Evolutionary conservation across 2,329 filamentous ascomycete genomes (phyloP).

Genomic region (Canariomyces notabilis): DNA sequence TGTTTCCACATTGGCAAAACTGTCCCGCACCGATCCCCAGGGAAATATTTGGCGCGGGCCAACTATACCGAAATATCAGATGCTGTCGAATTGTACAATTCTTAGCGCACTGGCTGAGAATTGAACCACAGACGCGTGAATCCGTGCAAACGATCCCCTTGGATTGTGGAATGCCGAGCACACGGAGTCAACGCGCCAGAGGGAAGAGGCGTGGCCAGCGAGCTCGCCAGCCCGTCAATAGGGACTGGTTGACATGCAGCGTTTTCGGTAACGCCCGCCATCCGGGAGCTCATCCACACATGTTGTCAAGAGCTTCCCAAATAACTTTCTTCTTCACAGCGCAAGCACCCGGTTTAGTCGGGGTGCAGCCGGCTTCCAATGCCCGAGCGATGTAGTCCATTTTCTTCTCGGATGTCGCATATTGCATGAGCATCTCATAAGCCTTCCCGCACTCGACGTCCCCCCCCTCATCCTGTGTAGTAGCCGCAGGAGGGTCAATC

Average conservation of each 20-base stretch:
- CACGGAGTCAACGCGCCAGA: too few relatives aligned
- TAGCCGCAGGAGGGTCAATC: conserved; percentile 1
- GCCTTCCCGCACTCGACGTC: conserved; percentile 15
- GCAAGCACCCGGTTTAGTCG: conserved; percentile 11
- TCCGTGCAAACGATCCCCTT: too few relatives aligned
- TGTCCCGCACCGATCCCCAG: too few relatives aligned
- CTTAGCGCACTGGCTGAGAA: too few relatives aligned
- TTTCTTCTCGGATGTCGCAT: conserved; percentile 17
- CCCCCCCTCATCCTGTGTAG: not conserved
- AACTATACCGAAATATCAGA: too few relatives aligned
- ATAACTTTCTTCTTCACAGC: conserved; percentile 12
- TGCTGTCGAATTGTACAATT: too few relatives aligned
- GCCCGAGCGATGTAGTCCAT: conserved; percentile 15
- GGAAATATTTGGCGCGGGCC: too few relatives aligned
- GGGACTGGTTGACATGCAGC: not conserved
- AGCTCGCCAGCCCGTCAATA: too few relatives aligned
- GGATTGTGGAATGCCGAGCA: too few relatives aligned
- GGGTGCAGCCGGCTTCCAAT: conserved; percentile 14
- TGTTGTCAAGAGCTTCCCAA: conserved; percentile 12
- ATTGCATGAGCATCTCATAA: conserved; percentile 17
- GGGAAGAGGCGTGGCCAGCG: too few relatives aligned
- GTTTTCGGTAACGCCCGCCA: not conserved
- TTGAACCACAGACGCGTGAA: too few relatives aligned
- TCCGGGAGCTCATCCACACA: conserved; percentile 11
- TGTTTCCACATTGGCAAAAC: too few relatives aligned